Evolutionary conservation across 306 rosid species (phyloP).

Genomic region (Medicago lupulina): DNA sequence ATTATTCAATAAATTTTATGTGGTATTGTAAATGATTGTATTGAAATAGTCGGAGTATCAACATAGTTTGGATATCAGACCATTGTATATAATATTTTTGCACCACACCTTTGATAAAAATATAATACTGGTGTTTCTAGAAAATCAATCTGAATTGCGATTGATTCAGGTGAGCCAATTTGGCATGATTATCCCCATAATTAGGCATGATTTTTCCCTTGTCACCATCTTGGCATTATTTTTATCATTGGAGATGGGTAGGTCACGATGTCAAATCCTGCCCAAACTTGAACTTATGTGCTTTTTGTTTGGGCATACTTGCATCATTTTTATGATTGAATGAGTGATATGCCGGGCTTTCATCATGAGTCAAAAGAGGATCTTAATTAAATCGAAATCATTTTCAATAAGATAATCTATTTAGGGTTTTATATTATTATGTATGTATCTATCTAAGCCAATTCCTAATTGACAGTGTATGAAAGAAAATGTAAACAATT

Average conservation of each 20-base stretch:
- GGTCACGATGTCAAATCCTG: constrained; percentile 39
- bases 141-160: neutral
- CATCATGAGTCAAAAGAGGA: constrained; percentile 10
- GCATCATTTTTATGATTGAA: constrained; percentile 20
- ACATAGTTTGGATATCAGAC: too few species aligned
- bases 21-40: too few species aligned
- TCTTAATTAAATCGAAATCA: constrained; percentile 32
- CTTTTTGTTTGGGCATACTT: neutral
- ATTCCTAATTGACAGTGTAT: too few species aligned
- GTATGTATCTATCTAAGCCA: too few species aligned
- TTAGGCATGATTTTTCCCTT: constrained; percentile 11
- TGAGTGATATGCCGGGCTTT: neutral
- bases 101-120: too few species aligned
- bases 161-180: constrained; percentile 28
- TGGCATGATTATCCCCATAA: constrained; percentile 21
- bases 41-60: too few species aligned
- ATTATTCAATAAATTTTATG: too few species aligned
- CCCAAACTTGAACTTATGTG: neutral
- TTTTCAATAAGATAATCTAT: constrained; percentile 31
- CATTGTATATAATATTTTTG: too few species aligned
- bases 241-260: constrained; percentile 45
- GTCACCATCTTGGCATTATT: constrained; percentile 43
- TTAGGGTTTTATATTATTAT: too few species aligned
- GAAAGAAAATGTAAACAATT: too few species aligned
- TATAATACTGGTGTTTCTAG: neutral